Evolutionary conservation across 306 rosid species (phyloP), one percentile per base, ranked within the genome.

Genomic region (Hippophae gyantsensis): DNA sequence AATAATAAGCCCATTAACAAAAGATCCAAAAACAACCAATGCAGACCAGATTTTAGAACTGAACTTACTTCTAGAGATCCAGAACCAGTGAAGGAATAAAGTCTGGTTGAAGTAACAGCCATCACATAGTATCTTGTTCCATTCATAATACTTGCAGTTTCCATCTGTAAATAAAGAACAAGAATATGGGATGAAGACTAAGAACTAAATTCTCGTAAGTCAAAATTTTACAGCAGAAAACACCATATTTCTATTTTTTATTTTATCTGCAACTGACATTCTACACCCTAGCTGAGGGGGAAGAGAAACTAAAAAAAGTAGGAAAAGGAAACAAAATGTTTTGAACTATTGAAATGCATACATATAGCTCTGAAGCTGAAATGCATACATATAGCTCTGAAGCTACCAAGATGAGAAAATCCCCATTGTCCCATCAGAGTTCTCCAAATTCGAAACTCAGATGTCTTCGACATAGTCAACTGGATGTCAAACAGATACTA

Each of bases 41-140:
- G 23, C 23, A 18, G 23, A 18, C 23, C 23, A 18, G 23, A 18
- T 18, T 18, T 18, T 18, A 18, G 23, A 18, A 7, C 7, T 13
- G 38, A 18, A 87, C 81, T 76, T 81, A 87, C 98, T 76, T 90
- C 98, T 63, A 87, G 59, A 1, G 82, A 76, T 57, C 89, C 98
- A 67, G 80, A 68, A 66, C 96, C 98, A 71, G 89, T 87, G 74
- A 85, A 90, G 56, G 98, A 85, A 71, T 83, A 90, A 57, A 90
- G 86, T 48, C 96, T 81, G 8, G 98, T 87, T 54, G 95, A 96
- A 74, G 98, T 85, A 62, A 90, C 96, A 64, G 95, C 96, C 98
- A 90, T 87, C 69, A 90, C 83, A 73, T 90, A 87, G 63, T 81
- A 90, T 74, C 96, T 85, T 58, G 89, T 83, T 74, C 89, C 98